A percentile compares a stretch with the other conserved stretches of the same genome.
phyloP scores from a whole-genome alignment of 2,329 filamentous ascomycete genomes.

The Botrytis elliptica region DNA sequence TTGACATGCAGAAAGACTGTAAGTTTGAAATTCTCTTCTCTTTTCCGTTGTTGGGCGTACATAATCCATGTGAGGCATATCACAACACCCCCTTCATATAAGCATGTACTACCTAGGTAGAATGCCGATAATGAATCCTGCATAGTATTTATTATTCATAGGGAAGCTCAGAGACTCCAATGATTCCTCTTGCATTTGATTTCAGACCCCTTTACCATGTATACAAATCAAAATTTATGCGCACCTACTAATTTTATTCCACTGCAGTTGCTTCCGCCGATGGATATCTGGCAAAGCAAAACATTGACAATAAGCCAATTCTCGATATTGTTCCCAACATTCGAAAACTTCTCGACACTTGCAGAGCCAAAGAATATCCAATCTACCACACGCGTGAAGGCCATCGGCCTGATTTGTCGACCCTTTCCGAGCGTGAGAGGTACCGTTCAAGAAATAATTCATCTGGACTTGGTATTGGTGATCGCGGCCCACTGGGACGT shows the following conservation, averaged over 20 bases:
- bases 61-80: not conserved
- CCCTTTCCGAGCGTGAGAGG: slow-evolving; percentile 53
- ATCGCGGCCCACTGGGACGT: slow-evolving; percentile 55
- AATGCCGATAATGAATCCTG: not conserved
- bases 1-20: slow-evolving; percentile 57
- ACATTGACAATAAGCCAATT: slow-evolving; percentile 44
- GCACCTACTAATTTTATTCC: not conserved
- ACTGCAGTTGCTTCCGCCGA: slow-evolving; percentile 14
- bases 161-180: not conserved
- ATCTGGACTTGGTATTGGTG: slow-evolving; percentile 49
- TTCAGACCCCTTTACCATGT: not conserved
- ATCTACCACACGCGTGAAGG: slow-evolving; percentile 53
- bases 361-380: slow-evolving; percentile 43
- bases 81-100: not conserved
- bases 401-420: slow-evolving; percentile 55
- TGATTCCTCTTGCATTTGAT: not conserved
- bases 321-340: slow-evolving; percentile 47
- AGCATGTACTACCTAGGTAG: not conserved
- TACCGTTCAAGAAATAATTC: slow-evolving; percentile 53
- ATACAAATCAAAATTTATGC: not conserved
- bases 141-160: not conserved
- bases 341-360: slow-evolving; percentile 43
- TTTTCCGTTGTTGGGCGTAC: not conserved
- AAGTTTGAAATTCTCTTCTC: slow-evolving; percentile 25
- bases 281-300: slow-evolving; percentile 49